Evolutionary conservation across 306 rosid genomes (phyloP), one percentile per base, ranked within the genome.

Genomic region (Pachyrhizus erosus): DNA sequence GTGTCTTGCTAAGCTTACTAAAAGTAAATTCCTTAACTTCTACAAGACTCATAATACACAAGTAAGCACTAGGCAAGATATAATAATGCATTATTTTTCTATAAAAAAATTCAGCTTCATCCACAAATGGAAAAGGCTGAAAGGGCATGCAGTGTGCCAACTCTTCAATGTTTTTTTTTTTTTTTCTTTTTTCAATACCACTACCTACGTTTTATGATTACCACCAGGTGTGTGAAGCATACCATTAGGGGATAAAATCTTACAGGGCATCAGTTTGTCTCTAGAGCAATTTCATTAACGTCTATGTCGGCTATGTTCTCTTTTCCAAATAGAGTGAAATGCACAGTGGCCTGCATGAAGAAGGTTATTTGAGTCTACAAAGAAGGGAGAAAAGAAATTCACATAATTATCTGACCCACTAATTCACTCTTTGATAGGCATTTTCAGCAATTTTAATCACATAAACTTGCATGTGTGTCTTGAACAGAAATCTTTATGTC

Each of bases 281-380:
- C 92, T 7, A 61, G 84, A 84, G 82, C 87, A 75, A 96, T 86
- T 78, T 92, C 94, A 64, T 80, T 82, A 64, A 86, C 83, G 84
- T 92, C 91, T 75, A 96, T 15, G 40, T 90, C 97, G 52, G 87
- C 91, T 49, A 90, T 82, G 86, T 89, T 96, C 87, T 96, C 99
- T 84, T 93, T 96, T 80, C 99, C 99, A 82, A 93, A 93, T 45
- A 96, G 78, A 1, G 84, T 86, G 82, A 93, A 89, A 74, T 83
- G 96, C 80, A 96, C 94, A 0, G 96, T 92, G 12, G 91, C 99
- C 99, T 96, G 99, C 91, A 92, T 37, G 75, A 88, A 86, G 80
- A 84, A 23, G 73, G 54, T 45, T 74, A 67, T 23, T 3, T 70
- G 29, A 71, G 83, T 82, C 33, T 66, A 64, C 5, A 52, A 43